Percentiles rank a stretch among this genome's conserved stretches.
Conservation (phyloP, 495 filamentous ascomycete species). For the Glutinoglossum americanum region DNA sequence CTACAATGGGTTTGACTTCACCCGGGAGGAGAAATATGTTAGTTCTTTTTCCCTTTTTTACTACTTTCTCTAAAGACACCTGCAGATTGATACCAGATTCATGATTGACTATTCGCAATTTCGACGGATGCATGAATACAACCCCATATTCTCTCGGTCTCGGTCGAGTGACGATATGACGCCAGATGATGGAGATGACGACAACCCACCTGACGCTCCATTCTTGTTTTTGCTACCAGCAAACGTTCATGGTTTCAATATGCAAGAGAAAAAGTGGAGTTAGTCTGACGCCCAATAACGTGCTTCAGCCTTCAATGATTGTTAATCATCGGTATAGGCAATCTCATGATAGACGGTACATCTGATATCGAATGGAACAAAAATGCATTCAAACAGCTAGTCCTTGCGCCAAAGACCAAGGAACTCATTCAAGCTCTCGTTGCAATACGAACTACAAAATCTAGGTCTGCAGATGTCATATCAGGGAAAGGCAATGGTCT, state of each 20-base stretch:
- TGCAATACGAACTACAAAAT: slow-evolving; percentile 9
- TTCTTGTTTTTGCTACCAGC: slow-evolving; percentile 26
- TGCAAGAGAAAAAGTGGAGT: slow-evolving; percentile 25
- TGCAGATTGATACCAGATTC: too few species aligned
- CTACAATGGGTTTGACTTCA: too few species aligned
- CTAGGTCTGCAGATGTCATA: slow-evolving; percentile 27
- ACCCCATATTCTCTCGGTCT: too few species aligned
- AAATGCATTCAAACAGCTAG: slow-evolving; percentile 23
- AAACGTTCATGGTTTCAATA: slow-evolving; percentile 19
- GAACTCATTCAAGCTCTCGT: slow-evolving; percentile 29
- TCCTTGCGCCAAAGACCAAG: slow-evolving; percentile 22
- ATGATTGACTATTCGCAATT: too few species aligned
- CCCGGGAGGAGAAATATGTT: too few species aligned
- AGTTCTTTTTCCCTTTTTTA: too few species aligned
- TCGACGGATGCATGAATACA: too few species aligned
- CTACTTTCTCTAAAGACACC: too few species aligned
- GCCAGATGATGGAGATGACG: too few species aligned
- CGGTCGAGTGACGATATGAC: too few species aligned
- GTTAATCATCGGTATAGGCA: slow-evolving; percentile 56
- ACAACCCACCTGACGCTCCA: too few species aligned
- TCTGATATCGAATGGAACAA: slow-evolving; percentile 21
- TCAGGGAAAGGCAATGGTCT: slow-evolving; percentile 27
- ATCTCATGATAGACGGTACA: slow-evolving; percentile 45
- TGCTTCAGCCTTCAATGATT: too few species aligned
- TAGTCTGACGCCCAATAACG: slow-evolving; percentile 33